Evolutionary conservation across 257 asterid genomes (phyloP).

Genomic region (Anisodus tanguticus): DNA sequence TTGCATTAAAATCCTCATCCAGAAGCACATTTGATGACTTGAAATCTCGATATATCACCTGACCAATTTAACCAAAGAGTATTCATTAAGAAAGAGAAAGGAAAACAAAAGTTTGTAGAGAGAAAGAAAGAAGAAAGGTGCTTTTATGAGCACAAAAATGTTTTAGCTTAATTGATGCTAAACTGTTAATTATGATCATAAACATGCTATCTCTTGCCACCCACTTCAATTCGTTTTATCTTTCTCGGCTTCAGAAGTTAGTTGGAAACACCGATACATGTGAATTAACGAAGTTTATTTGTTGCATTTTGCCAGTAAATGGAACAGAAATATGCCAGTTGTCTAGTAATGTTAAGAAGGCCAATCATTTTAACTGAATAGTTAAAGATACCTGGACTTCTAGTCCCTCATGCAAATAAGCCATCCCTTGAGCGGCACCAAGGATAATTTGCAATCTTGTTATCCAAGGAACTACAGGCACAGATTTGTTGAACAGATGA

Average conservation of each 20-base stretch:
- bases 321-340: neutral
- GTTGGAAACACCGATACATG: neutral
- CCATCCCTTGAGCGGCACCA: slow-evolving; percentile 94
- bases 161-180: slow-evolving; percentile 8
- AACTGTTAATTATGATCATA: neutral
- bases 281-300: neutral
- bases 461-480: slow-evolving; percentile 72
- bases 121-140: neutral
- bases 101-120: neutral
- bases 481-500: slow-evolving; percentile 71
- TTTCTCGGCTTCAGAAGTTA: slow-evolving; percentile 3
- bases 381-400: slow-evolving; percentile 62
- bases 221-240: neutral
- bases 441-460: slow-evolving; percentile 72
- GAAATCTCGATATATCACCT: slow-evolving; percentile 94
- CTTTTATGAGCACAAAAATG: neutral
- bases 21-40: slow-evolving; percentile 83
- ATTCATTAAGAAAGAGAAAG: slow-evolving; percentile 19
- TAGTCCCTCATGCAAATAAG: slow-evolving; percentile 82
- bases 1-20: slow-evolving; percentile 77
- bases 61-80: slow-evolving; percentile 13
- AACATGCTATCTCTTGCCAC: neutral
- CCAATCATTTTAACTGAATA: slow-evolving; percentile 1
- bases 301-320: neutral
- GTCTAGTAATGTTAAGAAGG: neutral